Evolutionary conservation across 495 filamentous ascomycete species (phyloP).

Genomic region (Xylaria curta): DNA sequence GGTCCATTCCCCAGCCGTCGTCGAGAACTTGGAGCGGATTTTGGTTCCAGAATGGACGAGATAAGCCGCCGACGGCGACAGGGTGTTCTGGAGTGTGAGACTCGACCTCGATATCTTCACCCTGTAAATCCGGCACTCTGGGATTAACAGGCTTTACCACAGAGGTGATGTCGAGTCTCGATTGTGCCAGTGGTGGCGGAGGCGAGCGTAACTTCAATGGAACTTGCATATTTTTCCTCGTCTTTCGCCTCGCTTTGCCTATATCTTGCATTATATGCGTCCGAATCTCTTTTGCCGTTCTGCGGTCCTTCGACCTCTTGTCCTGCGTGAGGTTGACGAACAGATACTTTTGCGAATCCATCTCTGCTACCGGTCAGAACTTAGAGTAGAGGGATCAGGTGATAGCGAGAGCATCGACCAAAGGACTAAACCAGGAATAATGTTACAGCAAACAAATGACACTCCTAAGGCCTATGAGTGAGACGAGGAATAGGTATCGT

Average conservation of each 20-base stretch:
- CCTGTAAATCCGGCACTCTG: conserved; percentile 12
- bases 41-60: conserved; percentile 30
- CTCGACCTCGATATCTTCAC: conserved; percentile 24
- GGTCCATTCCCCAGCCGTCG: conserved; percentile 29
- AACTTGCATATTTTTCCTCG: conserved; percentile 23
- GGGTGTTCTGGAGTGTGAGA: not conserved
- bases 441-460: not conserved
- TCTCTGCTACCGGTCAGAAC: conserved; percentile 19
- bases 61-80: conserved; percentile 15
- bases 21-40: conserved; percentile 27
- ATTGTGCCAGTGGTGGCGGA: not conserved
- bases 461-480: not conserved
- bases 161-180: conserved; percentile 17
- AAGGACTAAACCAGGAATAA: not conserved
- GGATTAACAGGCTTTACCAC: conserved; percentile 20
- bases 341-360: conserved; percentile 28
- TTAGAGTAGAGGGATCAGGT: not conserved
- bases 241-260: conserved; percentile 29
- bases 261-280: conserved; percentile 29
- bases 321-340: conserved; percentile 29
- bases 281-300: conserved; percentile 26
- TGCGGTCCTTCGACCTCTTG: conserved; percentile 26
- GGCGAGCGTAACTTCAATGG: conserved; percentile 26
- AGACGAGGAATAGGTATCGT: not conserved
- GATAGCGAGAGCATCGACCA: not conserved